phyloP scores from a whole-genome alignment of 805 yeast genomes.

The Metschnikowia drakensbergensis region DNA sequence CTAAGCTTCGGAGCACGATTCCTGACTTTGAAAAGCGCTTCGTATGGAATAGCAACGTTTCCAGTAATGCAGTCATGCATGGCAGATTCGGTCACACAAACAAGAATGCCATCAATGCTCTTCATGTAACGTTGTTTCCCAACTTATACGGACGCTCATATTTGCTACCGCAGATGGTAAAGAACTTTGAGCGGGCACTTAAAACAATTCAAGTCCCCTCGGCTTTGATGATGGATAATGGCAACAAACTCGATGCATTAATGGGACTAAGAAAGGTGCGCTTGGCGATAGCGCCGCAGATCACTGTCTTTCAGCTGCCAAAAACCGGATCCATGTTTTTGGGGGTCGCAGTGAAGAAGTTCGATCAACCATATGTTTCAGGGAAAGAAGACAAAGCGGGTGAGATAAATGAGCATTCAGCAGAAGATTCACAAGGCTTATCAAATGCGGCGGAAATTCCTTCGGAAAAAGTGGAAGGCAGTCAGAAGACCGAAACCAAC shows the following conservation, averaged over 20 bases:
- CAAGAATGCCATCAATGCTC: slow-evolving; percentile 8
- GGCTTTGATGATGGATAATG: neutral
- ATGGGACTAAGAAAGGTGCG: neutral
- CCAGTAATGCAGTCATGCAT: slow-evolving; percentile 4
- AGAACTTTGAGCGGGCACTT: slow-evolving; percentile 6
- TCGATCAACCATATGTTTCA: neutral
- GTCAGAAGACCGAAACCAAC: no score
- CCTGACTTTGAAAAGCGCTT: slow-evolving; percentile 7
- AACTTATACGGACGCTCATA: slow-evolving; percentile 9
- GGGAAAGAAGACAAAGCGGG: neutral
- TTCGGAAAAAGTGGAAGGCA: neutral
- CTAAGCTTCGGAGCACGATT: neutral
- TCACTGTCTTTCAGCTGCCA: slow-evolving; percentile 7
- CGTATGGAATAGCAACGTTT: slow-evolving; percentile 6
- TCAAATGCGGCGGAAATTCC: neutral
- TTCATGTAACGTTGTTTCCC: slow-evolving; percentile 19
- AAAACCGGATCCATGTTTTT: slow-evolving; percentile 14
- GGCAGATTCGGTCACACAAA: slow-evolving; percentile 10
- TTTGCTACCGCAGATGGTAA: neutral
- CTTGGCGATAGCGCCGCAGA: slow-evolving; percentile 1
- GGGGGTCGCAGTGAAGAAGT: slow-evolving; percentile 10
- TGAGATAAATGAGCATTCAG: neutral
- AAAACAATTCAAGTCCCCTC: slow-evolving; percentile 3
- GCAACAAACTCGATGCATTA: slow-evolving; percentile 6
- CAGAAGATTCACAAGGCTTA: neutral